Base-by-base conservation (phyloP, 805 yeast genomes). In the Metschnikowia gelsemii region DNA sequence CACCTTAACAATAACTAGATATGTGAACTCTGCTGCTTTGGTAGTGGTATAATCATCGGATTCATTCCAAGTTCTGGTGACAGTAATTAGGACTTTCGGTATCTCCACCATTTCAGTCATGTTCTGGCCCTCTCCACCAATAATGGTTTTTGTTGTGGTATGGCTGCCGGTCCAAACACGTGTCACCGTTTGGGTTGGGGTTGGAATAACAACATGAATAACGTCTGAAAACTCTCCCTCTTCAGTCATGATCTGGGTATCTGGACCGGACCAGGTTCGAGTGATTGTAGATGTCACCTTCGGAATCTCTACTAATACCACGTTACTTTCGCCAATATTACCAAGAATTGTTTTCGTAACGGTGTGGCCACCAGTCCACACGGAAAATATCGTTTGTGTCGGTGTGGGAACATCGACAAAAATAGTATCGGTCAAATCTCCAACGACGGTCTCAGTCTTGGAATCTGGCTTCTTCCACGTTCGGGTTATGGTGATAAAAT, bases 251-350 rank as follows among this genome's bases (percentile, higher is more conserved):
- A 38, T 38, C 14, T 50, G 41, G 5, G 31, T 30, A 11, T 22
- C 9, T 2, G 35, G 16, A 8, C 40, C 45, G 17, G 49, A 23
- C 50, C 52, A 51, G 5, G 46, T 43, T 5, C 33, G 7, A 9
- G 55, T 49, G n/a, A 27, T 18, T 2, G 53, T 40, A 2, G 42
- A 13, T 11, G 38, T 18, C n/a, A 35, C 32, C 21, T 37, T 42
- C 7, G 49, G 57, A 25, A 52, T 38, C 6, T 49, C 32, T 16
- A 50, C 47, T 12, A 44, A 27, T 8, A 50, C 44, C 2, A n/a
- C n/a, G n/a, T n/a, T n/a, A n/a, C n/a, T n/a, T n/a, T n/a, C n/a
- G n/a, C n/a, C n/a, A n/a, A n/a, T n/a, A n/a, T n/a, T n/a, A n/a
- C n/a, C n/a, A n/a, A n/a, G n/a, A n/a, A n/a, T n/a, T n/a, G n/a